Conservation (phyloP, 768 basidiomycete genomes). For the Suillus occidentalis region DNA sequence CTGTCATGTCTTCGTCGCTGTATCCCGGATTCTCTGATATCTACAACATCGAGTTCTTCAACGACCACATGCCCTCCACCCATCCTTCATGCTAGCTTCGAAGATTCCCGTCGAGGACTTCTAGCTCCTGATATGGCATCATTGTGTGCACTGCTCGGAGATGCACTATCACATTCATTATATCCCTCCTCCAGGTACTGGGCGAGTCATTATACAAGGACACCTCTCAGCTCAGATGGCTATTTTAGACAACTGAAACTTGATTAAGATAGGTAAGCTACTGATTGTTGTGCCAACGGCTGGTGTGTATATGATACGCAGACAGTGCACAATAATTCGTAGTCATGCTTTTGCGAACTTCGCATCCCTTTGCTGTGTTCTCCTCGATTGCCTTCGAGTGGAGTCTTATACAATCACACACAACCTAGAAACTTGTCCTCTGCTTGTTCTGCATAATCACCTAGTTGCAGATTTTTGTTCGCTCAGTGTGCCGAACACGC, state of each 20-base stretch:
- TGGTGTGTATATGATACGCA: neutral
- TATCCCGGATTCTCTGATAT: too few species aligned
- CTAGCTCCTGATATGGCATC: too few species aligned
- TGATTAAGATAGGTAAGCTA: neutral
- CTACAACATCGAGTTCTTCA: too few species aligned
- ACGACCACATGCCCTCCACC: too few species aligned
- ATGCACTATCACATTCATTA: neutral
- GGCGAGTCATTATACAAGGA: neutral
- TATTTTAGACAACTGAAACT: neutral
- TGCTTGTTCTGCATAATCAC: neutral
- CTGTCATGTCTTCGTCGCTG: too few species aligned
- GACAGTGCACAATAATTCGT: neutral
- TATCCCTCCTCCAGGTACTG: neutral
- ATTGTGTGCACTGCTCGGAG: too few species aligned
- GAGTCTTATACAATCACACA: neutral
- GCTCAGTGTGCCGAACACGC: neutral
- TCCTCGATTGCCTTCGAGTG: neutral
- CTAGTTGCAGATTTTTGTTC: neutral
- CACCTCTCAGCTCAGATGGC: neutral
- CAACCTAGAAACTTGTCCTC: neutral
- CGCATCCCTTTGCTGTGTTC: neutral
- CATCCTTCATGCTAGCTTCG: too few species aligned
- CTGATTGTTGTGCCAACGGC: neutral
- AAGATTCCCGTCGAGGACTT: too few species aligned
- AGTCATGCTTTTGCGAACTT: neutral